Conservation (phyloP, 2,329 filamentous ascomycete species). For the Onygenales sp. region DNA sequence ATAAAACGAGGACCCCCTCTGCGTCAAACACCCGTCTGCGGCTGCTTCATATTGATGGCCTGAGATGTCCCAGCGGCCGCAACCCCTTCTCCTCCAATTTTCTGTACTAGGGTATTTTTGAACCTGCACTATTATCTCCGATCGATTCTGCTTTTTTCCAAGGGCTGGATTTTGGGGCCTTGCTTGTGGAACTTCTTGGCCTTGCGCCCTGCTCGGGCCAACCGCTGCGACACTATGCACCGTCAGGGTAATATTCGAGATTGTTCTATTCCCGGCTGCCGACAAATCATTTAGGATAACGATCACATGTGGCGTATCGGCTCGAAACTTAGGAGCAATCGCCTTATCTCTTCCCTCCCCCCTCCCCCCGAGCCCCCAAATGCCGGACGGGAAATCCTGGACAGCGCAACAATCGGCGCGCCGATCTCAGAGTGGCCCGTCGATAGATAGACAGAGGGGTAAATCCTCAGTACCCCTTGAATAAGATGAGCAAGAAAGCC, state of each 20-base stretch:
- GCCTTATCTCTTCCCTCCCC: neutral
- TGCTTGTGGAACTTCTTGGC: no score
- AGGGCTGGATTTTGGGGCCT: no score
- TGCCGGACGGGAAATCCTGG: neutral
- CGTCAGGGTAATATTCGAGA: neutral
- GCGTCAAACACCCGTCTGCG: slow-evolving; percentile 1
- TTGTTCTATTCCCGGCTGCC: neutral
- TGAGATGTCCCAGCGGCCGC: neutral
- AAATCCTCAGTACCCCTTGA: neutral
- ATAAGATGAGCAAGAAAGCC: neutral
- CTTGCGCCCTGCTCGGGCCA: no score
- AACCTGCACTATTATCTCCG: no score
- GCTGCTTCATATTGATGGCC: neutral
- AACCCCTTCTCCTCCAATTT: neutral
- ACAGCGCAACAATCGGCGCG: neutral
- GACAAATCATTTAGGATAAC: neutral
- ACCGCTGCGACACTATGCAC: no score
- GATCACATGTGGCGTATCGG: neutral
- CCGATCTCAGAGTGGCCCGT: neutral
- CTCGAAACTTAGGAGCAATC: neutral
- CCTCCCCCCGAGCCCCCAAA: neutral
- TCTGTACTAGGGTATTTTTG: no score
- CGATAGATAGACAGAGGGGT: neutral
- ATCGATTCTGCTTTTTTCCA: no score
- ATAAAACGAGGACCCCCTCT: neutral